Percentiles rank a stretch among this genome's conserved stretches.
Evolutionary conservation across 441 rosid genomes (phyloP).

Genomic region (Populus hybrid): DNA sequence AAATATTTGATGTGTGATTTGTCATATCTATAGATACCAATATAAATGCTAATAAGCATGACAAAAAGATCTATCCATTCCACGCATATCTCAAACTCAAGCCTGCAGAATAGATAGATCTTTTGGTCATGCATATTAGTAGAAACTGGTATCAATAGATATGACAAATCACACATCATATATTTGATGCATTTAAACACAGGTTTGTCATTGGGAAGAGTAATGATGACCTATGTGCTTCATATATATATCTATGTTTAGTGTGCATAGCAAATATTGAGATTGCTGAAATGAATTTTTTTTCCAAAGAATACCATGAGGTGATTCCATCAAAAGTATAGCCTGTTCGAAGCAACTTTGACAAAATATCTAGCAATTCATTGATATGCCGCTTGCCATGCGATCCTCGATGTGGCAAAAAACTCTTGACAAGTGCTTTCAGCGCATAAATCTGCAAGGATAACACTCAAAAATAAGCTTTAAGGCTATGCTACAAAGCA

Average conservation of each 20-base stretch:
- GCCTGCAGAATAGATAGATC: neutral
- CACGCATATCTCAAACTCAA: neutral
- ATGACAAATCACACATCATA: neutral
- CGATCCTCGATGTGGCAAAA: constrained; percentile 67
- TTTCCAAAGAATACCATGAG: constrained; percentile 46
- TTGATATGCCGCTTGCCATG: constrained; percentile 46
- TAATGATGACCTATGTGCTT: neutral
- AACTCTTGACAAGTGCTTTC: constrained; percentile 81
- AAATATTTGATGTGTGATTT: neutral
- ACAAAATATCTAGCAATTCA: constrained; percentile 53
- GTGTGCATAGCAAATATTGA: constrained; percentile 2
- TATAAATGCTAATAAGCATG: neutral
- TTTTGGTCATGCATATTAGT: neutral
- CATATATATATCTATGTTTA: neutral
- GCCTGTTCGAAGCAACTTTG: constrained; percentile 53
- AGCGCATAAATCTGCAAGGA: constrained; percentile 81
- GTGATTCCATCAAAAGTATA: constrained; percentile 34
- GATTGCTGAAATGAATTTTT: constrained; percentile 8
- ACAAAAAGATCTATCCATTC: neutral
- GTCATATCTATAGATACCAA: neutral
- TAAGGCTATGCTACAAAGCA: neutral
- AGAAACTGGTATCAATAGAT: neutral
- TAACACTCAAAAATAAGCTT: too few relatives aligned
- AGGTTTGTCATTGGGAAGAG: neutral
- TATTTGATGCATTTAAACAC: neutral